phyloP scores from a whole-genome alignment of 2,329 filamentous ascomycete genomes.

The Cadophora malorum region DNA sequence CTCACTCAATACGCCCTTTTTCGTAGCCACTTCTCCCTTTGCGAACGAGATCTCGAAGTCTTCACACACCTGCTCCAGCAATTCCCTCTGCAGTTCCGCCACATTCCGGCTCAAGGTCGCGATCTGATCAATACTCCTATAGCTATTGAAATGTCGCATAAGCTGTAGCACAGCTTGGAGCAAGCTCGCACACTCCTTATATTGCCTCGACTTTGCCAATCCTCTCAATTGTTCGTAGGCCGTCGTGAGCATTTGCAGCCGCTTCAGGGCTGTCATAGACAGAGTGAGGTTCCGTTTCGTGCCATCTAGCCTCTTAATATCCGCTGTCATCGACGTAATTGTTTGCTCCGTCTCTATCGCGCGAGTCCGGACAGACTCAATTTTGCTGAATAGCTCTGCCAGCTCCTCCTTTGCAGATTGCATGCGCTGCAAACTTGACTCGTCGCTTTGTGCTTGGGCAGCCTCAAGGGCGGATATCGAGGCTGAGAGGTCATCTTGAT shows the following conservation, averaged over 20 bases:
- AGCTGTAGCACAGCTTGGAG: slow-evolving; percentile 95
- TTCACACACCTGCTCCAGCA: slow-evolving; percentile 97
- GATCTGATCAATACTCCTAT: slow-evolving; percentile 97
- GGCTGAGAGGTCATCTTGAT: slow-evolving; percentile 82
- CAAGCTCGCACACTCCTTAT: slow-evolving; percentile 91
- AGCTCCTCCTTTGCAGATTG: slow-evolving; percentile 90
- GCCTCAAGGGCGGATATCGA: slow-evolving; percentile 76
- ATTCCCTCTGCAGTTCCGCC: slow-evolving; percentile 87
- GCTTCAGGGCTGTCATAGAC: slow-evolving; percentile 97
- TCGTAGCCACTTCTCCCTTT: slow-evolving; percentile 78
- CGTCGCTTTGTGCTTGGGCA: slow-evolving; percentile 82
- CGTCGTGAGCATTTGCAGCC: slow-evolving; percentile 97
- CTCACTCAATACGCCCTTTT: slow-evolving; percentile 76
- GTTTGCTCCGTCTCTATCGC: slow-evolving; percentile 92
- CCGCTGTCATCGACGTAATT: slow-evolving; percentile 98
- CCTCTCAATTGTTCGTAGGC: slow-evolving; percentile 96
- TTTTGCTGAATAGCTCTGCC: slow-evolving; percentile 88
- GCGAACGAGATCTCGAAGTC: slow-evolving; percentile 97
- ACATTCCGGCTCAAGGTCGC: slow-evolving; percentile 91
- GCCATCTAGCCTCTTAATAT: slow-evolving; percentile 95
- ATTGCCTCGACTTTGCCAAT: slow-evolving; percentile 85
- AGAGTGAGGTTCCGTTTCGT: slow-evolving; percentile 96
- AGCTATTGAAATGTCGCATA: slow-evolving; percentile 98
- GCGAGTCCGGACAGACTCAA: slow-evolving; percentile 88
- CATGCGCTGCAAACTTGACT: slow-evolving; percentile 89